Conservation (phyloP, 768 basidiomycete genomes). For the Aureoboletus auriporus region DNA sequence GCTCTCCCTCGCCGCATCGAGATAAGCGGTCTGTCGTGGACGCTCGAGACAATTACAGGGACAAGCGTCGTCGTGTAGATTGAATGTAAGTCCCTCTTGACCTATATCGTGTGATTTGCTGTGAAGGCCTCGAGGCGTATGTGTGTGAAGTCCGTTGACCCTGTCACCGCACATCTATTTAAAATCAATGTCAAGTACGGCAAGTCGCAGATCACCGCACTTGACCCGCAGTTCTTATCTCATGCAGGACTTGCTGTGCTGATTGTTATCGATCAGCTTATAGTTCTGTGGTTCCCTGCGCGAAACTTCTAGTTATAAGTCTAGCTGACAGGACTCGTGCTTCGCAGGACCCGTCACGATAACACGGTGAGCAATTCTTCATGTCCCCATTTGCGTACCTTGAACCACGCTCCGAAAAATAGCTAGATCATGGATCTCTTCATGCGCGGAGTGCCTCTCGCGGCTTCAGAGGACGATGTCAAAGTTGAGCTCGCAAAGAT, state of each 20-base stretch:
- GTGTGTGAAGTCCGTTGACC: too few species aligned
- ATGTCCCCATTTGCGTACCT: neutral
- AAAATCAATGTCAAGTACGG: neutral
- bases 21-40: conserved; percentile 21
- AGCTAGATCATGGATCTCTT: conserved; percentile 31
- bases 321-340: neutral
- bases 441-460: conserved; percentile 28
- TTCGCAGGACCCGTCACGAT: conserved; percentile 7
- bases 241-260: conserved; percentile 5
- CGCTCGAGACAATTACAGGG: conserved; percentile 35
- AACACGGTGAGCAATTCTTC: conserved; percentile 18
- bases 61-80: conserved; percentile 57
- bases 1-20: conserved; percentile 33
- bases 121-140: neutral
- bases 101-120: conserved; percentile 1
- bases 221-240: conserved; percentile 2
- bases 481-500: conserved; percentile 30
- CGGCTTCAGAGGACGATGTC: conserved; percentile 30
- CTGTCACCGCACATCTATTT: too few species aligned
- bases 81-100: conserved; percentile 29
- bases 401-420: neutral
- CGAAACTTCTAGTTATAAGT: conserved; percentile 12
- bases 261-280: conserved; percentile 17
- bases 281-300: neutral
- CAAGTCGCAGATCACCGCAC: conserved; percentile 10